Evolutionary conservation across 345 rosid species (phyloP).

Genomic region (Brassica nigra): DNA sequence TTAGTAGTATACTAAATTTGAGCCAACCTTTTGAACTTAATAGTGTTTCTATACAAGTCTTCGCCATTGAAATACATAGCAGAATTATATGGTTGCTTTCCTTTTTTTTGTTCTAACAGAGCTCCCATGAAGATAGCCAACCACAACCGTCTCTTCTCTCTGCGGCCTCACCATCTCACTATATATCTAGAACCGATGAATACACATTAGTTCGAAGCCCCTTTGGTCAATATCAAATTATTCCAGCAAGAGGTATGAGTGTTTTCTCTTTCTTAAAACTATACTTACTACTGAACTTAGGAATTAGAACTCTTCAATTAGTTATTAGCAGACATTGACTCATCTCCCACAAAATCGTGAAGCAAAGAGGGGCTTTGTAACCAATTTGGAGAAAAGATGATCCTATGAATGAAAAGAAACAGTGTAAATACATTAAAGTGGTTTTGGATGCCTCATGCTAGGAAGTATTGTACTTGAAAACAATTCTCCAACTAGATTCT

Average conservation of each 20-base stretch:
- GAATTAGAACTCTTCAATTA: background rate
- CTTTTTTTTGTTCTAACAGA: slow-evolving; percentile 42
- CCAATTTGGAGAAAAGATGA: slow-evolving; percentile 42
- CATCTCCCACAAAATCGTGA: slow-evolving; percentile 45
- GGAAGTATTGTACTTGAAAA: slow-evolving; percentile 64
- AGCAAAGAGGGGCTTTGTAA: slow-evolving; percentile 48
- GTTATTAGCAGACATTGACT: slow-evolving; percentile 33
- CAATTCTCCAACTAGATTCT: background rate
- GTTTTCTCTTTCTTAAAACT: background rate
- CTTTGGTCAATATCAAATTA: slow-evolving; percentile 59
- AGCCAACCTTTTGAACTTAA: background rate
- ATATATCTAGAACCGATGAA: slow-evolving; percentile 42
- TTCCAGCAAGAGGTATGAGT: slow-evolving; percentile 63
- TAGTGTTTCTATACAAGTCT: background rate
- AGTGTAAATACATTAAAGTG: slow-evolving; percentile 52
- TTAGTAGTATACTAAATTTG: slow-evolving; percentile 8
- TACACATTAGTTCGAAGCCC: slow-evolving; percentile 54
- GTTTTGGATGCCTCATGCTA: slow-evolving; percentile 58
- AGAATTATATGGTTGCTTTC: background rate
- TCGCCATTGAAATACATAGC: background rate
- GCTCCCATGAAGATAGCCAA: slow-evolving; percentile 42
- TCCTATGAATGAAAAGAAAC: background rate
- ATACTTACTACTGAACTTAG: background rate
- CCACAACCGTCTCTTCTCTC: slow-evolving; percentile 40
- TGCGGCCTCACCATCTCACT: slow-evolving; percentile 51